Conservation (phyloP, 345 rosid genomes). For the Mangifera indica region DNA sequence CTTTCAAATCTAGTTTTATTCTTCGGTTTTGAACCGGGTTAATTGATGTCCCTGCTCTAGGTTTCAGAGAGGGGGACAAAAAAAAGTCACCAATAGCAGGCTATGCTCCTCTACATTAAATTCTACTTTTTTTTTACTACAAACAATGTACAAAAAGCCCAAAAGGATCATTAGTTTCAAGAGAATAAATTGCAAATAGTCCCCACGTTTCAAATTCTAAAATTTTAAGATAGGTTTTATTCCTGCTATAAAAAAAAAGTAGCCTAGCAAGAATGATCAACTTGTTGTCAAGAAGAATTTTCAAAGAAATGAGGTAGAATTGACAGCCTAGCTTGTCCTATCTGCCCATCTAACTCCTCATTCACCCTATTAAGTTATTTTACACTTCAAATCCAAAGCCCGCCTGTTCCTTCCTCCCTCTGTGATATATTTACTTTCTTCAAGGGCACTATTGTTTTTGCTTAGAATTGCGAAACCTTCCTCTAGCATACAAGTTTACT, state of each 20-base stretch:
- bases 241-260: not conserved
- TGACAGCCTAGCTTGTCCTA: not conserved
- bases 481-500: conserved; percentile 16
- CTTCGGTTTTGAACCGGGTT: no score
- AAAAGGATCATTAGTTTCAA: not conserved
- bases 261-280: not conserved
- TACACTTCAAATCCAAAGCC: conserved; percentile 30
- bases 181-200: not conserved
- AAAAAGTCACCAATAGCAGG: conserved; percentile 10
- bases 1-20: no score
- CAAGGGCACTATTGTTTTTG: not conserved
- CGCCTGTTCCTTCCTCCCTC: conserved; percentile 16
- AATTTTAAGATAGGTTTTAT: not conserved
- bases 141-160: not conserved
- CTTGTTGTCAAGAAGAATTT: not conserved
- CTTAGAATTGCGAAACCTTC: not conserved
- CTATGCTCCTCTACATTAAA: not conserved
- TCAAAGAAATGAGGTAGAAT: not conserved
- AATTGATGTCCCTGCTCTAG: no score
- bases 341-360: conserved; percentile 9
- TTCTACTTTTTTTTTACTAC: not conserved
- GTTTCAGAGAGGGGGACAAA: not conserved
- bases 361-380: not conserved
- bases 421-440: not conserved
- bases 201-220: not conserved